Conservation (phyloP, 768 basidiomycete species). For the Naganishia randhawae region DNA sequence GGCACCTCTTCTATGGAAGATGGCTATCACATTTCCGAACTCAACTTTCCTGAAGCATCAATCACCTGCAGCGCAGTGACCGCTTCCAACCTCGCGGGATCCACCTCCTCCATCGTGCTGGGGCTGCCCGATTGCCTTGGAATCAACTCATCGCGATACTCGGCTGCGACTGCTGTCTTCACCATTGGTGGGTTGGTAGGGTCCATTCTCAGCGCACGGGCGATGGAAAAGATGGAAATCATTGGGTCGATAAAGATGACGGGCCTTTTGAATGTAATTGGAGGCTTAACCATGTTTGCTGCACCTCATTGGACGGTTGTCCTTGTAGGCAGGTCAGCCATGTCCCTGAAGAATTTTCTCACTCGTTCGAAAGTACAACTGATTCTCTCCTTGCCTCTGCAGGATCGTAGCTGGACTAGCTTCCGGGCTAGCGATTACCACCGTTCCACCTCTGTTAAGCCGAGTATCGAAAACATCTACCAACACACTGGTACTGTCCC, state of each 20-base stretch:
- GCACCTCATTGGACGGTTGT: slow-evolving; percentile 42
- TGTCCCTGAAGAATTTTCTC: background rate
- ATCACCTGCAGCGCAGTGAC: slow-evolving; percentile 60
- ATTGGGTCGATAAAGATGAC: slow-evolving; percentile 44
- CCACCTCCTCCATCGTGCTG: background rate
- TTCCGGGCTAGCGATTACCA: slow-evolving; percentile 45
- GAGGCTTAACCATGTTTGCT: slow-evolving; percentile 40
- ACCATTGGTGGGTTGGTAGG: slow-evolving; percentile 82
- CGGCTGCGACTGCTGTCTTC: slow-evolving; percentile 76
- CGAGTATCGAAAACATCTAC: slow-evolving; percentile 36
- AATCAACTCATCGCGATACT: slow-evolving; percentile 73
- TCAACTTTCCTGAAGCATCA: slow-evolving; percentile 79
- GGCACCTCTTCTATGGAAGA: background rate
- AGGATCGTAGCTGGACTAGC: slow-evolving; percentile 44
- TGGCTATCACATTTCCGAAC: slow-evolving; percentile 86
- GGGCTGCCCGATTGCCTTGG: slow-evolving; percentile 68
- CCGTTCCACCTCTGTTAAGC: slow-evolving; percentile 46
- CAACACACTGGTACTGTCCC: slow-evolving; percentile 29
- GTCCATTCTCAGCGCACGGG: slow-evolving; percentile 35
- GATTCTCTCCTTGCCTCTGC: background rate
- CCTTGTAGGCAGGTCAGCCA: slow-evolving; percentile 39
- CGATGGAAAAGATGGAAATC: slow-evolving; percentile 37
- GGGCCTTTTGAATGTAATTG: slow-evolving; percentile 43
- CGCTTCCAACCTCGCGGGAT: slow-evolving; percentile 22
- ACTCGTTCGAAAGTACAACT: background rate